These are phyloP conservation scores for Clarkia xantiana DNA, from an alignment of 345 rosid genomes.

Conservation along the genomic window DNA sequence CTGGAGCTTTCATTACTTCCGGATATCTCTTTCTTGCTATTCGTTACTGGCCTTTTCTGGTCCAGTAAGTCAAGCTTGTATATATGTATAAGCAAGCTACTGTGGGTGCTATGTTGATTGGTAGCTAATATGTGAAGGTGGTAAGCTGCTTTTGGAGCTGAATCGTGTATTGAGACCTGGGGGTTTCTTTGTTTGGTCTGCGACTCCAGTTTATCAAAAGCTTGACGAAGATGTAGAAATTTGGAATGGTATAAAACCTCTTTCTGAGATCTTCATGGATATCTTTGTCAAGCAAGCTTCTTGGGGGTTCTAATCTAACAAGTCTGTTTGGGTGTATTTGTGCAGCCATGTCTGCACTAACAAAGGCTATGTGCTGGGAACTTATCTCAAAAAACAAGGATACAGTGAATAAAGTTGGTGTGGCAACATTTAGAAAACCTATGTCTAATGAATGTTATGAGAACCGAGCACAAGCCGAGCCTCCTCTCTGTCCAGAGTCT, in stretches of 20 bases:
- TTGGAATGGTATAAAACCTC: conserved; percentile 48
- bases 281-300: too few species aligned
- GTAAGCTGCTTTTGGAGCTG: conserved; percentile 79
- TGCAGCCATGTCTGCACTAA: conserved; percentile 25
- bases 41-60: too few species aligned
- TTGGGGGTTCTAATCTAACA: too few species aligned
- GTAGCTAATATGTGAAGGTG: conserved; percentile 24
- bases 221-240: conserved; percentile 60
- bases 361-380: conserved; percentile 36
- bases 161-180: conserved; percentile 81
- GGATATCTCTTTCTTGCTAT: too few species aligned
- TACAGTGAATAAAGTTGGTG: conserved; percentile 22
- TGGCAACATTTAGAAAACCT: conserved; percentile 28
- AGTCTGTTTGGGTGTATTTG: neutral
- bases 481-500: conserved; percentile 24
- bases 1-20: too few species aligned
- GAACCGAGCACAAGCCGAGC: conserved; percentile 17
- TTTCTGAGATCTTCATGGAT: too few species aligned
- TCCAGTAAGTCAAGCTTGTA: too few species aligned
- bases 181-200: conserved; percentile 92
- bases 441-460: conserved; percentile 26
- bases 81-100: too few species aligned
- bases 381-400: conserved; percentile 22
- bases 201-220: conserved; percentile 82
- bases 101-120: too few species aligned